Evolutionary conservation across 2,329 filamentous ascomycete genomes (phyloP).

Genomic region (Fusarium continuum): DNA sequence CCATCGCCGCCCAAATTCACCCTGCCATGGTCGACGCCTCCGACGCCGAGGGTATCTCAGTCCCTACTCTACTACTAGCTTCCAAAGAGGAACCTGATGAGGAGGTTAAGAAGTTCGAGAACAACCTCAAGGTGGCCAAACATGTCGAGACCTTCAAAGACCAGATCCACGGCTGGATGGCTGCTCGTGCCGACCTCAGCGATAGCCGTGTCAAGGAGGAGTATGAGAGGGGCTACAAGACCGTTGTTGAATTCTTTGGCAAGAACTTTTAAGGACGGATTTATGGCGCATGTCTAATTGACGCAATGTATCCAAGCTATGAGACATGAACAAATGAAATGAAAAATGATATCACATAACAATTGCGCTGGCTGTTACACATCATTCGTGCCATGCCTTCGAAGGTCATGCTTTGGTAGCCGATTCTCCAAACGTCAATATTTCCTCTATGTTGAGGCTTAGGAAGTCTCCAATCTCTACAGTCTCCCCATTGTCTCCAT

Average conservation of each 20-base stretch:
- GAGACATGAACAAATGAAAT: conserved; percentile 18
- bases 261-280: conserved; percentile 55
- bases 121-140: conserved; percentile 62
- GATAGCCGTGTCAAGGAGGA: conserved; percentile 67
- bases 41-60: conserved; percentile 67
- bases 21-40: conserved; percentile 71
- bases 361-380: background rate
- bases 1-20: conserved; percentile 61
- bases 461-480: conserved; percentile 55
- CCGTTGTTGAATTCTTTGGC: conserved; percentile 65
- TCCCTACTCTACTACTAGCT: conserved; percentile 71
- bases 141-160: conserved; percentile 72
- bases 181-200: conserved; percentile 68
- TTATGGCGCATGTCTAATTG: background rate
- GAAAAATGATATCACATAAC: background rate
- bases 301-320: conserved; percentile 6
- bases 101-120: conserved; percentile 65
- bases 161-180: conserved; percentile 81
- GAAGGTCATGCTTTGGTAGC: background rate
- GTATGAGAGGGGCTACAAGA: conserved; percentile 69
- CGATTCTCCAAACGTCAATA: conserved; percentile 56
- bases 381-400: conserved; percentile 1
- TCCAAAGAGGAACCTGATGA: conserved; percentile 70
- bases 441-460: conserved; percentile 55
- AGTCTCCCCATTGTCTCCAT: conserved; percentile 51